Conservation (phyloP, 139 green algal genomes). For the Dunaliella primolecta region DNA sequence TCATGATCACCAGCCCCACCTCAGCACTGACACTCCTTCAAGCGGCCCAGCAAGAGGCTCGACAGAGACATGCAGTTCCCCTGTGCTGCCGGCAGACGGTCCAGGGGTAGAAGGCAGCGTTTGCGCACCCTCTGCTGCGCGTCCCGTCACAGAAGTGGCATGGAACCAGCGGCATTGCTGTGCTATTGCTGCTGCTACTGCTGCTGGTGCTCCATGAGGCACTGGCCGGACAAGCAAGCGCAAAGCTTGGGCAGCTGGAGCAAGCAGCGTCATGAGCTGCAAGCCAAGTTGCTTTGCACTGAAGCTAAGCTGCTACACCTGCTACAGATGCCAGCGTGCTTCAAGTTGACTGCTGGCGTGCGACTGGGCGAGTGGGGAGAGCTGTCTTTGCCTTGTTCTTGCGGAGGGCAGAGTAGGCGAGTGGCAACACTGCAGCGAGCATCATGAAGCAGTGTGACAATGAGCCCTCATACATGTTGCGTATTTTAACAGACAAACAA, state of each 20-base stretch:
- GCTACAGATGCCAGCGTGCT: too few species aligned
- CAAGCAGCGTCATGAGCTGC: too few species aligned
- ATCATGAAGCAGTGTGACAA: neutral
- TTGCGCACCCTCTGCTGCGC: too few species aligned
- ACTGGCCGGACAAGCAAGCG: neutral
- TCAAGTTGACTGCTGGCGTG: too few species aligned
- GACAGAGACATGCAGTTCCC: conserved; percentile 48
- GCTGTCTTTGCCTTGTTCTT: neutral
- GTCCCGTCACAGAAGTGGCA: too few species aligned
- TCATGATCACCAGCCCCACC: neutral
- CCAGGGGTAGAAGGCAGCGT: neutral
- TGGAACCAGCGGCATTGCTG: neutral
- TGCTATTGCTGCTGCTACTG: neutral
- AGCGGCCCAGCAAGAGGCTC: conserved; percentile 53
- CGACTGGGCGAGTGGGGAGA: too few species aligned
- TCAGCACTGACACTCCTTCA: conserved; percentile 67
- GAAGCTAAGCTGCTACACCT: too few species aligned
- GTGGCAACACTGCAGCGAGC: neutral
- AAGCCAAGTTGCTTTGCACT: too few species aligned
- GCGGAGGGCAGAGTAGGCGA: neutral
- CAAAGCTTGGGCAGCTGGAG: too few species aligned
- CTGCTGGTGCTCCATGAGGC: neutral
- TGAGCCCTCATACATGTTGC: too few species aligned
- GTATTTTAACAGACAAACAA: too few species aligned
- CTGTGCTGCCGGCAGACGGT: neutral